phyloP scores from a whole-genome alignment of 164 flowering plant species.

The Nymphaea thermarum region DNA sequence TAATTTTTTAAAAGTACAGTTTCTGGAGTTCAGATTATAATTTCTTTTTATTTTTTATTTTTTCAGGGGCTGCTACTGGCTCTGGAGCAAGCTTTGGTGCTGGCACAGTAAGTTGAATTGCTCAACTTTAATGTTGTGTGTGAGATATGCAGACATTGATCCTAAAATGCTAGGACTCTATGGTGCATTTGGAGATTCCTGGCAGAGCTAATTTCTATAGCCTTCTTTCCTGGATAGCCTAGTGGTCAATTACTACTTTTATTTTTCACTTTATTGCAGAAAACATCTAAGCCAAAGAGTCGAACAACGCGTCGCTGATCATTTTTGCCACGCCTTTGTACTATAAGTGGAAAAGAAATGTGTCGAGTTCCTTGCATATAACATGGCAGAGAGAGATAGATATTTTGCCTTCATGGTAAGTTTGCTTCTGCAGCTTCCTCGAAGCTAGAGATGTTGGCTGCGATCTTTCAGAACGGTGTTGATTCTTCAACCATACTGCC shows the following conservation, averaged over 20 bases:
- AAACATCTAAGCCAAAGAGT: slow-evolving; percentile 11
- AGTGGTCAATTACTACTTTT: too few relatives aligned
- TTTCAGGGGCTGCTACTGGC: slow-evolving; percentile 54
- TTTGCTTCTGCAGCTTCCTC: too few relatives aligned
- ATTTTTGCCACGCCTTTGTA: not conserved
- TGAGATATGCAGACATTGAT: not conserved
- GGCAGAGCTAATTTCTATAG: too few relatives aligned
- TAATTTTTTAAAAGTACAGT: too few relatives aligned
- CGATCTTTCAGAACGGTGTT: too few relatives aligned
- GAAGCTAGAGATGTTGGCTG: too few relatives aligned
- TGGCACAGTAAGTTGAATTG: slow-evolving; percentile 47
- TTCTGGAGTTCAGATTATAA: too few relatives aligned
- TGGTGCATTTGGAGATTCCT: not conserved
- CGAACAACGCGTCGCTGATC: slow-evolving; percentile 8
- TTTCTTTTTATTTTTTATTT: not conserved
- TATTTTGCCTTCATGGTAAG: too few relatives aligned
- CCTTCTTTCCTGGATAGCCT: too few relatives aligned
- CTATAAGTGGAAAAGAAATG: not conserved
- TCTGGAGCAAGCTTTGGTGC: slow-evolving; percentile 82
- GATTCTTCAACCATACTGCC: too few relatives aligned
- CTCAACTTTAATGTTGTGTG: slow-evolving; percentile 2
- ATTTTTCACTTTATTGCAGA: slow-evolving; percentile 3
- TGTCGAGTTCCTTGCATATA: not conserved
- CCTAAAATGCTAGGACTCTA: not conserved
- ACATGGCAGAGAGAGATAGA: not conserved